These are phyloP conservation scores for Clarireedia monteithiana DNA, from an alignment of 2,329 filamentous ascomycete genomes.

Conservation along the genomic window DNA sequence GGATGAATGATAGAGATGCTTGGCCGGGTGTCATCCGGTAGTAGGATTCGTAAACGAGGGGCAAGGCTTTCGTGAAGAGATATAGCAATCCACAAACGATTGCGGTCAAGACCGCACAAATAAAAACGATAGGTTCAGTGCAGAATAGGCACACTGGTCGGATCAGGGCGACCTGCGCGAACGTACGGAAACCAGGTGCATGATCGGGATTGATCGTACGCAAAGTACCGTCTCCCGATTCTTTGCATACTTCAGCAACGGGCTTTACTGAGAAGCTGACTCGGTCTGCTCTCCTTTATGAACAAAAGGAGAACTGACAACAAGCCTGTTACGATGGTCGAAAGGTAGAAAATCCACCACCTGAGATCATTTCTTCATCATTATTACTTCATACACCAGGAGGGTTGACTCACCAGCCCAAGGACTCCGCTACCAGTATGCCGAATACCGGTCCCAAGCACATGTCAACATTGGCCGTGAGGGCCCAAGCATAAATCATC, in stretches of 20 bases:
- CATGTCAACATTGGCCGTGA: constrained; percentile 35
- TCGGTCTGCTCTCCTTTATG: constrained; percentile 38
- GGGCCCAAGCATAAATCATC: constrained; percentile 38
- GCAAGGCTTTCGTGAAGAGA: constrained; percentile 38
- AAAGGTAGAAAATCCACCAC: constrained; percentile 38
- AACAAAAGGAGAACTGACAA: constrained; percentile 30
- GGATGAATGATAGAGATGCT: constrained; percentile 34
- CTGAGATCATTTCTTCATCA: constrained; percentile 19
- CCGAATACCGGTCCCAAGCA: constrained; percentile 37
- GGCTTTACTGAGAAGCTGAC: constrained; percentile 33
- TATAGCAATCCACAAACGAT: constrained; percentile 40
- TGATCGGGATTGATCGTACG: constrained; percentile 32
- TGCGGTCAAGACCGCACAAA: constrained; percentile 36
- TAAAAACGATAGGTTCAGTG: constrained; percentile 40
- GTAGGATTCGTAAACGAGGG: constrained; percentile 32
- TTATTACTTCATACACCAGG: background rate
- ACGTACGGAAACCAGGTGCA: constrained; percentile 30
- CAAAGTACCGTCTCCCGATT: constrained; percentile 24
- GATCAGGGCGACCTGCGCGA: constrained; percentile 32
- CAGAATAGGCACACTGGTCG: constrained; percentile 36
- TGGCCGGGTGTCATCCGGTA: constrained; percentile 29
- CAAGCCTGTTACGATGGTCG: constrained; percentile 32
- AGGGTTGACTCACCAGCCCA: constrained; percentile 31
- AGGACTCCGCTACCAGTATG: constrained; percentile 32
- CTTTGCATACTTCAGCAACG: constrained; percentile 18